phyloP scores from a whole-genome alignment of 805 yeast species.

The Zygoascus bituminiphila region DNA sequence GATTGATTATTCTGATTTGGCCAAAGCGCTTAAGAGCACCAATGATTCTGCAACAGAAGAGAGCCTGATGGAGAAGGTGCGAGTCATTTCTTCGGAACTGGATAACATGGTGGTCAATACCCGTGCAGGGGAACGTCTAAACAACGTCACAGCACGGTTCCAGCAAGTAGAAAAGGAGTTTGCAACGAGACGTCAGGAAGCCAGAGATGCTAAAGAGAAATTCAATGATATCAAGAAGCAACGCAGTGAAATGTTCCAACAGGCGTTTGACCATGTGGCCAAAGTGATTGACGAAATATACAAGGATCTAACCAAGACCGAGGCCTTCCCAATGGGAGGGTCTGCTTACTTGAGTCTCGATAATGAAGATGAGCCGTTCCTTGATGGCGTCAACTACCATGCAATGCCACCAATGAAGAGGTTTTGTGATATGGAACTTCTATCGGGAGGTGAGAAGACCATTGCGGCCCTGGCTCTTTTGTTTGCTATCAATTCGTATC shows the following conservation, averaged over 20 bases:
- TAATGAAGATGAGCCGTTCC: constrained; percentile 83
- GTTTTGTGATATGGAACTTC: constrained; percentile 81
- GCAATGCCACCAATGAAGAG: constrained; percentile 96
- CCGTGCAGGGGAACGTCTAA: constrained; percentile 68
- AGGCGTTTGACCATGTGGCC: constrained; percentile 71
- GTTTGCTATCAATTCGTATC: constrained; percentile 83
- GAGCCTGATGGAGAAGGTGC: constrained; percentile 22
- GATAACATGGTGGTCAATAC: constrained; percentile 63
- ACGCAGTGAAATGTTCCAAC: constrained; percentile 56
- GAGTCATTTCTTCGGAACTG: constrained; percentile 21
- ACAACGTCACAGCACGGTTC: constrained; percentile 55
- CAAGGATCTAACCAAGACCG: constrained; percentile 72
- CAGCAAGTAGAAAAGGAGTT: constrained; percentile 56
- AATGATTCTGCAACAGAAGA: constrained; percentile 16
- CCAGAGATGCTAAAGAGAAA: constrained; percentile 42
- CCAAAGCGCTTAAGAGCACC: constrained; percentile 27
- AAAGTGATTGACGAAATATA: constrained; percentile 65
- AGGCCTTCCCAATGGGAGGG: constrained; percentile 75
- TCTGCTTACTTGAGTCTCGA: constrained; percentile 84
- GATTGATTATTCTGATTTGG: constrained; percentile 27
- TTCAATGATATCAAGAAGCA: constrained; percentile 52
- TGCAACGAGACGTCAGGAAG: constrained; percentile 46
- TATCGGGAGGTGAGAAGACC: constrained; percentile 96
- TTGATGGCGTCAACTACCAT: constrained; percentile 75
- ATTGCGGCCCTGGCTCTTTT: constrained; percentile 90